These are phyloP conservation scores for Boletus huronensis DNA, from an alignment of 768 basidiomycete genomes.

Conservation along the genomic window DNA sequence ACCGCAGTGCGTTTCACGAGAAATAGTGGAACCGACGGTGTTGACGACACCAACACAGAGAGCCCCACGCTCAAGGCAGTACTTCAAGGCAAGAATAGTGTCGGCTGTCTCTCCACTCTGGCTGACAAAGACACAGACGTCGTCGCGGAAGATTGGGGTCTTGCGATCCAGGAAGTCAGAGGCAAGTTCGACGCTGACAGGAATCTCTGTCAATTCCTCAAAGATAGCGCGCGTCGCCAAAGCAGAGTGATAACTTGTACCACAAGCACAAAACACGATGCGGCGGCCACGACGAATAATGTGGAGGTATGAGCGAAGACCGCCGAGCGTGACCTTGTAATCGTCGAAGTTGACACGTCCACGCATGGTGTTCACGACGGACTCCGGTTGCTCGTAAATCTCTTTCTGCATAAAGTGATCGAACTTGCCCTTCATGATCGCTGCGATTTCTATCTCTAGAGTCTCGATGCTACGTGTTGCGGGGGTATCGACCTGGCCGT, in stretches of 20 bases:
- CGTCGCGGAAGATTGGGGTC: constrained; percentile 99
- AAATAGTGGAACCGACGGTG: constrained; percentile 96
- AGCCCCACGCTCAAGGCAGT: constrained; percentile 95
- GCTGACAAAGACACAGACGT: constrained; percentile 92
- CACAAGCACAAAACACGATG: constrained; percentile 97
- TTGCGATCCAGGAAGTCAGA: constrained; percentile 98
- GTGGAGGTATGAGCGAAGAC: constrained; percentile 89
- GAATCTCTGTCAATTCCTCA: constrained; percentile 98
- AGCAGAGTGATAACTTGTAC: constrained; percentile 97
- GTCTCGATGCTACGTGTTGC: constrained; percentile 93
- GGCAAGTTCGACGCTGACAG: constrained; percentile 93
- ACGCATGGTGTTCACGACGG: constrained; percentile 99
- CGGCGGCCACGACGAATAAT: constrained; percentile 94
- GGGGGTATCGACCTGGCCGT: constrained; percentile 55
- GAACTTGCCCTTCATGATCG: constrained; percentile 99
- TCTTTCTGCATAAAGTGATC: constrained; percentile 99
- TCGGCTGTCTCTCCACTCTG: constrained; percentile 99
- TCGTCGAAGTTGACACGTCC: constrained; percentile 98
- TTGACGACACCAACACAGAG: constrained; percentile 98
- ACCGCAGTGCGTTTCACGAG: constrained; percentile 98
- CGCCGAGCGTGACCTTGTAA: constrained; percentile 88
- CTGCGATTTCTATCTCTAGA: constrained; percentile 97
- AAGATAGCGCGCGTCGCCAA: constrained; percentile 96
- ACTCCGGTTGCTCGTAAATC: constrained; percentile 98
- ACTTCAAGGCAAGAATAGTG: constrained; percentile 92